Base-by-base conservation (phyloP, 148 eudicot genomes). In the Vaccinium corymbosum region DNA sequence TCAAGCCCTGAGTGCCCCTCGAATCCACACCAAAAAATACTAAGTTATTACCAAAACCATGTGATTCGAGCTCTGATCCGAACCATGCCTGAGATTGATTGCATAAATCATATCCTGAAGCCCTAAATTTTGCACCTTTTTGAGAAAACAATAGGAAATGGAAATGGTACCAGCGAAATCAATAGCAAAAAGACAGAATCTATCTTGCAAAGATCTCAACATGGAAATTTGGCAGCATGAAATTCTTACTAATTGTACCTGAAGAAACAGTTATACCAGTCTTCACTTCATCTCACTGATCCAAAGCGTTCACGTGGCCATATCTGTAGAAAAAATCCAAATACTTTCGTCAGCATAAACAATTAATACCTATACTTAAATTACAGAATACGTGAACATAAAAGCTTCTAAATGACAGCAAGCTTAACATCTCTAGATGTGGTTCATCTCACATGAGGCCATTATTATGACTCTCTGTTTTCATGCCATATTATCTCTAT, bases 251-350 rank as follows among this genome's bases (percentile, higher is more conserved):
- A 64, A 62, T 25, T 79, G 74, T 84, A 84, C 82, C 86, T 84
- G 52, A 13, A 10, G 7, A 50, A 70, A 20, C 46, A 42, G 46
- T 42, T 42, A 79, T 12, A 62, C 4, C 9, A 68, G 29, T 76
- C 70, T 61, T 48, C 50, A n/a, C 62, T 72, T 73, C 66, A 80
- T 73, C 51, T 32, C 49, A 85, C 13, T 7, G 84, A 35, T 76
- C 87, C 87, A 76, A 85, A 85, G 16, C 76, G 72, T 74, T 76
- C 59, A 76, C 32, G 46, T 12, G 87, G 87, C 87, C 76, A 85
- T 75, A 85, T 35, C 87, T 85, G 22, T 29, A 19, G 11, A 52
- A 20, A 70, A 71, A 71, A 14, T 11, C 3, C 22, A 25, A 78
- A 13, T 27, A 79, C 29, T 52, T 51, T 12, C 35, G 32, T 55